Conservation (phyloP, 106 monocot species). For the Platanthera guangdongensis region DNA sequence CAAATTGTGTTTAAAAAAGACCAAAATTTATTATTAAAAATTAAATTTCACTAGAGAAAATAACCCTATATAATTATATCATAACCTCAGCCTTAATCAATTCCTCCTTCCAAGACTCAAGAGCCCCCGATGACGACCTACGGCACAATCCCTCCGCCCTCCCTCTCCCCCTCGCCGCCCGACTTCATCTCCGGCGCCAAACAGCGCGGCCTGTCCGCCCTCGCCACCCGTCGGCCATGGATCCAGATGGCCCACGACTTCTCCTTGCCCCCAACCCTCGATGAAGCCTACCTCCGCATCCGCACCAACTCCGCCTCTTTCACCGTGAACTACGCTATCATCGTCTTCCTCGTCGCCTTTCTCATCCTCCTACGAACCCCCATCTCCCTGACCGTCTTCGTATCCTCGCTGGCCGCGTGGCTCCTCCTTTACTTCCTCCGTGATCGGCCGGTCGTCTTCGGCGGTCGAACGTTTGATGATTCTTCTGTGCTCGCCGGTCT, state of each 20-base stretch:
- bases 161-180: neutral
- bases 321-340: conserved; percentile 69
- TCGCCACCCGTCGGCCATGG: conserved; percentile 76
- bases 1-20: too few species aligned
- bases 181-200: conserved; percentile 49
- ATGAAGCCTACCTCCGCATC: conserved; percentile 60
- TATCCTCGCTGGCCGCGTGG: conserved; percentile 35
- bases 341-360: conserved; percentile 37
- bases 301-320: conserved; percentile 56
- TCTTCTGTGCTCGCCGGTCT: conserved; percentile 28
- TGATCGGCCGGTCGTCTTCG: conserved; percentile 38
- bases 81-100: neutral
- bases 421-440: conserved; percentile 54
- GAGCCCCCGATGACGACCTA: conserved; percentile 31
- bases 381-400: conserved; percentile 35
- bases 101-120: neutral
- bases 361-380: conserved; percentile 34
- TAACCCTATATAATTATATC: neutral
- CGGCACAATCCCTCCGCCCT: conserved; percentile 40
- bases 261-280: conserved; percentile 38
- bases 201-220: conserved; percentile 40
- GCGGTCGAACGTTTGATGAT: conserved; percentile 42
- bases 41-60: neutral
- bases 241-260: conserved; percentile 43
- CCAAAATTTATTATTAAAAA: too few species aligned